Conservation (phyloP, 2,329 filamentous ascomycete genomes). For the Fusarium coicis region DNA sequence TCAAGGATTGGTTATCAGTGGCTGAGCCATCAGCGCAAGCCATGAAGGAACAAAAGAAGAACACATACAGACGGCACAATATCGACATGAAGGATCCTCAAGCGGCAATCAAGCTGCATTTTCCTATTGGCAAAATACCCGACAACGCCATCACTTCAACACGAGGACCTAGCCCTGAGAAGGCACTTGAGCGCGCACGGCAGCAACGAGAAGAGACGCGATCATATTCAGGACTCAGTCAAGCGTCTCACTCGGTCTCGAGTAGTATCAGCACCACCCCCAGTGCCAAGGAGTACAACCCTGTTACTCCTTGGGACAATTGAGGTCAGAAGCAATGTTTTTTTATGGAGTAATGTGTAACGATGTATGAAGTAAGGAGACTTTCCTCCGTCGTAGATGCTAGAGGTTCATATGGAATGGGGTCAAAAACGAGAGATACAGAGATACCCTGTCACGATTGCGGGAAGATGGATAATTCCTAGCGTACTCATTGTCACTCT, state of each 20-base stretch:
- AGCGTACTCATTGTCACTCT: neutral
- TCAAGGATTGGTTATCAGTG: slow-evolving; percentile 61
- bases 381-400: slow-evolving; percentile 13
- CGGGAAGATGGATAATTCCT: neutral
- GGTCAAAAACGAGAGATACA: slow-evolving; percentile 2
- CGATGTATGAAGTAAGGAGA: slow-evolving; percentile 9
- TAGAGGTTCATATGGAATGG: slow-evolving; percentile 5
- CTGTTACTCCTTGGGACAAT: slow-evolving; percentile 49
- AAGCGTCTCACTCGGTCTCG: slow-evolving; percentile 48
- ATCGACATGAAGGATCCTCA: slow-evolving; percentile 56
- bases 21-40: slow-evolving; percentile 63
- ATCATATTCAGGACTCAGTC: slow-evolving; percentile 42
- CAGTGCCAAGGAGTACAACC: slow-evolving; percentile 46
- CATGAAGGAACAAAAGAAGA: slow-evolving; percentile 58
- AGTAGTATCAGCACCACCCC: slow-evolving; percentile 50
- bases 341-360: slow-evolving; percentile 11
- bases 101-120: slow-evolving; percentile 58
- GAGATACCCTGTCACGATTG: slow-evolving; percentile 16
- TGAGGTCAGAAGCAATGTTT: slow-evolving; percentile 3
- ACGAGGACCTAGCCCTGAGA: slow-evolving; percentile 59
- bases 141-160: slow-evolving; percentile 58
- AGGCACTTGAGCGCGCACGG: slow-evolving; percentile 51
- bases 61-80: slow-evolving; percentile 56
- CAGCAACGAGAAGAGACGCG: slow-evolving; percentile 47
- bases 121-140: slow-evolving; percentile 58